These are phyloP conservation scores for Ceratocystis albifundus DNA, from an alignment of 2,329 filamentous ascomycete genomes.

Conservation along the genomic window DNA sequence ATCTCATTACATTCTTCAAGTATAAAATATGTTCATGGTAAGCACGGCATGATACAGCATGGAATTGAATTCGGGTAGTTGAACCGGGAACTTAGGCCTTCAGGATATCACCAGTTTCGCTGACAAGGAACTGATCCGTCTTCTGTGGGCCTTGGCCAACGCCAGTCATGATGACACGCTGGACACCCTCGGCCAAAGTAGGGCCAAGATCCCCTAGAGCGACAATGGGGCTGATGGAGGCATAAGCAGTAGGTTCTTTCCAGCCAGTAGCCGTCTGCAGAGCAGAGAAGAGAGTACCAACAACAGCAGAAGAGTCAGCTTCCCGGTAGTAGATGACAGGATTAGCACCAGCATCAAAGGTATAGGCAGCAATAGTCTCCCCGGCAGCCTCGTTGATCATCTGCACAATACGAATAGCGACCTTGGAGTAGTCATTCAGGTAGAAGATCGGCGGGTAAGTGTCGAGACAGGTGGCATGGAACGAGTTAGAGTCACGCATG, in stretches of 20 bases:
- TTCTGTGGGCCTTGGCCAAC: conserved; percentile 82
- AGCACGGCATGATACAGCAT: not conserved
- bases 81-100: conserved; percentile 13
- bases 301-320: conserved; percentile 59
- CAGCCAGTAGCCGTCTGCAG: conserved; percentile 57
- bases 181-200: conserved; percentile 65
- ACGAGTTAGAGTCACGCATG: conserved; percentile 94
- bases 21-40: not conserved
- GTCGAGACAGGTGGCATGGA: conserved; percentile 90
- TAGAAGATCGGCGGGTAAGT: conserved; percentile 98
- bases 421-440: conserved; percentile 84
- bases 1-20: not conserved
- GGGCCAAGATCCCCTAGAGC: conserved; percentile 51
- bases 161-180: conserved; percentile 77
- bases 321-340: conserved; percentile 92
- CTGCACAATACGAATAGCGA: conserved; percentile 80
- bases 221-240: conserved; percentile 42
- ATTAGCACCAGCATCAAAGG: conserved; percentile 94
- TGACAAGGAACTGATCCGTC: conserved; percentile 66
- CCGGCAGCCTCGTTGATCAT: conserved; percentile 72
- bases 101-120: conserved; percentile 43
- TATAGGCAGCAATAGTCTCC: conserved; percentile 78
- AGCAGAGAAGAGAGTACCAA: conserved; percentile 64
- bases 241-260: conserved; percentile 44
- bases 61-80: not conserved